These are phyloP conservation scores for Sphaerulina vaccinii DNA, from an alignment of 2,329 filamentous ascomycete genomes.

Conservation along the genomic window DNA sequence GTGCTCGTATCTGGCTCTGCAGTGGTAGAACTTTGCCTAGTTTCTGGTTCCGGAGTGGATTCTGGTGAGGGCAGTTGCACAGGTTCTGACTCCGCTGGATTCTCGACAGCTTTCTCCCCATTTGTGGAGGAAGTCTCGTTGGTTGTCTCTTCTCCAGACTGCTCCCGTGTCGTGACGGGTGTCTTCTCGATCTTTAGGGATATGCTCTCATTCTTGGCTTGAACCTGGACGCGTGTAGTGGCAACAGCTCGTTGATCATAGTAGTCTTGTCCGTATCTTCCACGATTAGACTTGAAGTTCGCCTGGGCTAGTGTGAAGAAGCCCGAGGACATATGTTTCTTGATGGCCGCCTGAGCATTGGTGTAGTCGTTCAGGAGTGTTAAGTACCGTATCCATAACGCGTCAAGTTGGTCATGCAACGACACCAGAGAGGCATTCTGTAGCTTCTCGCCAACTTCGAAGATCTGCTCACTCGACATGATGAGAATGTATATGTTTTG, in stretches of 20 bases:
- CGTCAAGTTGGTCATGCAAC: constrained; percentile 55
- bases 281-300: constrained; percentile 62
- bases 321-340: constrained; percentile 52
- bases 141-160: background rate
- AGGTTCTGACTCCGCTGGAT: background rate
- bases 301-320: constrained; percentile 64
- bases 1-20: background rate
- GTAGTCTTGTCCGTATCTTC: constrained; percentile 66
- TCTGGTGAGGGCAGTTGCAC: constrained; percentile 29
- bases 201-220: constrained; percentile 1
- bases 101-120: background rate
- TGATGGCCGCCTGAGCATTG: constrained; percentile 55
- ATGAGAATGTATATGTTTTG: background rate
- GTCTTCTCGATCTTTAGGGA: background rate
- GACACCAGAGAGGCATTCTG: constrained; percentile 1
- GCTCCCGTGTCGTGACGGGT: background rate
- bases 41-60: constrained; percentile 46
- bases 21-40: background rate
- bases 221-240: constrained; percentile 8
- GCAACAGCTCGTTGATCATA: constrained; percentile 62
- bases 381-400: constrained; percentile 65
- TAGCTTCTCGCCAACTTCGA: background rate
- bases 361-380: constrained; percentile 66
- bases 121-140: background rate
- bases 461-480: background rate